phyloP scores from a whole-genome alignment of 495 filamentous ascomycete species.

The Lophium mytilinum region DNA sequence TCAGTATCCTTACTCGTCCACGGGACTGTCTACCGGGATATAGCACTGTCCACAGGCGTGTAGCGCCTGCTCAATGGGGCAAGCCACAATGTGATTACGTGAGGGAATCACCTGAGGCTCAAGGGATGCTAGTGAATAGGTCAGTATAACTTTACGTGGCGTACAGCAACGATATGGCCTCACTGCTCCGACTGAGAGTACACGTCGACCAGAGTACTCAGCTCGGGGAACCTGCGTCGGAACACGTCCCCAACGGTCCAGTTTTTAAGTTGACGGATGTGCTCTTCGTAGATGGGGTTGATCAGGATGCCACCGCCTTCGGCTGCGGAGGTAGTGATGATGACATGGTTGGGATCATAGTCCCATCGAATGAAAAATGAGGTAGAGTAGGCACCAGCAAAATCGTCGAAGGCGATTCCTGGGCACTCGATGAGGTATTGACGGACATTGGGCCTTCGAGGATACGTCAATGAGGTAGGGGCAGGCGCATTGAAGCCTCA shows the following conservation, averaged over 20 bases:
- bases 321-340: neutral
- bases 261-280: constrained; percentile 9
- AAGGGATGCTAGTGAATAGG: too few relatives aligned
- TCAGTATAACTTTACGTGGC: too few relatives aligned
- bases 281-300: constrained; percentile 16
- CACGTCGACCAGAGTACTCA: constrained; percentile 3
- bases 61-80: too few relatives aligned
- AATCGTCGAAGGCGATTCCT: constrained; percentile 7
- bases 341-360: constrained; percentile 11
- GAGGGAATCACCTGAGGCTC: too few relatives aligned
- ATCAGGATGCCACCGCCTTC: constrained; percentile 7
- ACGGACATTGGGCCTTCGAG: constrained; percentile 5
- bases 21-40: too few relatives aligned
- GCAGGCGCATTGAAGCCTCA: neutral
- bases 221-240: constrained; percentile 7
- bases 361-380: constrained; percentile 5
- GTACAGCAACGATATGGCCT: neutral
- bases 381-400: constrained; percentile 9
- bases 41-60: too few relatives aligned
- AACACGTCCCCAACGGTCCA: constrained; percentile 7
- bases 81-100: too few relatives aligned
- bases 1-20: too few relatives aligned
- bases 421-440: constrained; percentile 11
- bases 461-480: too few relatives aligned
- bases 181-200: constrained; percentile 2